Base-by-base conservation (phyloP, 75 land plant species). In the Larix kaempferi region DNA sequence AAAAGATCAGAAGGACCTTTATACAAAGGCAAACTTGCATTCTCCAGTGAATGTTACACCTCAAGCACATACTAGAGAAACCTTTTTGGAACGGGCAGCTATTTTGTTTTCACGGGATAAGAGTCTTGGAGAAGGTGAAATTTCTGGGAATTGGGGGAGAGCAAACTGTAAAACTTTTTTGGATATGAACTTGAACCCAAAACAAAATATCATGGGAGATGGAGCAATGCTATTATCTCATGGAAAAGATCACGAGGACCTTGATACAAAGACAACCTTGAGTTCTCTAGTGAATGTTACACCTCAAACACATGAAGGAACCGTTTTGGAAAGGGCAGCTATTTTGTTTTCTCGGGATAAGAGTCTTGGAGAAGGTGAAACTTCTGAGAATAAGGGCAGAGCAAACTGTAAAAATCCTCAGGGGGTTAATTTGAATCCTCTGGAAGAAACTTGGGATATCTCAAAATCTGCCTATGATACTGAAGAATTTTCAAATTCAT, bases 341-440 rank as follows among this genome's bases (percentile, higher is more conserved):
- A 69, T 41, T 35, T 41, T 69, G 52, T 69, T 69, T 41, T 41
- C 73, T 69, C 2, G 23, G 23, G 23, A 69, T 12, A 44, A 17
- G 41, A 21, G 52, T 41, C 49, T 13, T 69, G 73, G 54, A 69
- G 73, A 69, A 69, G 39, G 49, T 69, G 14, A 41, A 69, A 69
- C 54, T 41, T 21, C 73, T 69, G 73, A 69, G 23, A 69, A 6
- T 13, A 69, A 44, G 22, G 52, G 49, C 49, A 21, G n/a, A 69
- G 14, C 73, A 69, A 41, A 7, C 52, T 41, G 49, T 39, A 37
- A 39, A 21, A 39, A 12, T 69, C 41, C 52, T 69, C 23, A 2
- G n/a, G 35, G 41, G 3, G 11, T 39, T 41, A 23, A 69, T 41
- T 41, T 21, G 13, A 10, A 69, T 21, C 73, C 44, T 21, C 41